A percentile compares a stretch with the other conserved stretches of the same genome.
Evolutionary conservation across 768 basidiomycete species (phyloP).

Genomic region (Serendipita sp.): DNA sequence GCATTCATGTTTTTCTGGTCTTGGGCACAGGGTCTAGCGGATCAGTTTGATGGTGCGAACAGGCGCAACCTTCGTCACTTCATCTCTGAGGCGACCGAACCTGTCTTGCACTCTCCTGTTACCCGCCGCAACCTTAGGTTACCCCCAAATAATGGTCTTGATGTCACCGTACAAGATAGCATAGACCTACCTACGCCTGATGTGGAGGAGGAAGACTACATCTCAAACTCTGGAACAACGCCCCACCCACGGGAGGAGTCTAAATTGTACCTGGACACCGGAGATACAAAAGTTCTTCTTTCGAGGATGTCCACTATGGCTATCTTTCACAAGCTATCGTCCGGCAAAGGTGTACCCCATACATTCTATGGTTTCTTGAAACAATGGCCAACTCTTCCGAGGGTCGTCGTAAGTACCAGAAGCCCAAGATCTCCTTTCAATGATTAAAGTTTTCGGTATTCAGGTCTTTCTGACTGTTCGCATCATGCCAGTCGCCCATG

Average conservation of each 20-base stretch:
- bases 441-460: background rate
- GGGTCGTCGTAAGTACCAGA: slow-evolving; percentile 33
- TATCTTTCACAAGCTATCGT: slow-evolving; percentile 39
- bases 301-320: slow-evolving; percentile 35
- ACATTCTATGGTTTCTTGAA: slow-evolving; percentile 47
- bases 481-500: slow-evolving; percentile 33
- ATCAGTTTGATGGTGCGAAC: slow-evolving; percentile 39
- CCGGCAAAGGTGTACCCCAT: slow-evolving; percentile 43
- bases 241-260: background rate
- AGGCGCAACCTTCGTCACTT: slow-evolving; percentile 38
- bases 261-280: slow-evolving; percentile 17
- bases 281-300: slow-evolving; percentile 16
- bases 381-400: slow-evolving; percentile 54
- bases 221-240: slow-evolving; percentile 8
- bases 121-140: background rate
- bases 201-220: slow-evolving; percentile 10
- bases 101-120: background rate
- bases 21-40: slow-evolving; percentile 45
- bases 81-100: slow-evolving; percentile 19
- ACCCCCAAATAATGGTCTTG: background rate
- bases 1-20: slow-evolving; percentile 46
- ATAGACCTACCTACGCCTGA: background rate
- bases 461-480: slow-evolving; percentile 49
- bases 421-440: background rate
- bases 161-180: background rate